phyloP scores from a whole-genome alignment of 1,284 basidiomycete species.

The Stygiomarasmius scandens region DNA sequence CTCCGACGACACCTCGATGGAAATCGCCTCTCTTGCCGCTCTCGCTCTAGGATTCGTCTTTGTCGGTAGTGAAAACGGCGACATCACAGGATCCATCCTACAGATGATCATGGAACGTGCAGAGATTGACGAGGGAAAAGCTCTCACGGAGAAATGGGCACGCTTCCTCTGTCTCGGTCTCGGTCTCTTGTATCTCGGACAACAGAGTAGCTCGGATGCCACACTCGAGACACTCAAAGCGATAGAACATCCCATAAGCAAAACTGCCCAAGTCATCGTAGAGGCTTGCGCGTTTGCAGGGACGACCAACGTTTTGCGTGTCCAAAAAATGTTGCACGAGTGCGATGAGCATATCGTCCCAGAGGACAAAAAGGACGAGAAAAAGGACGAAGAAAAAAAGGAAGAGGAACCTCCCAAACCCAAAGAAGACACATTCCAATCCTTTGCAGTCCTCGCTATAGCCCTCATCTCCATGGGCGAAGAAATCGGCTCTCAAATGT shows the following conservation, averaged over 20 bases:
- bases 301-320: conserved; percentile 93
- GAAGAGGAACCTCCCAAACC: conserved; percentile 56
- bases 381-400: conserved; percentile 56
- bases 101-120: conserved; percentile 93
- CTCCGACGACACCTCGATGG: conserved; percentile 86
- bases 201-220: conserved; percentile 91
- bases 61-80: conserved; percentile 94
- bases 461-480: conserved; percentile 98
- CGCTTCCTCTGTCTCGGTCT: conserved; percentile 90
- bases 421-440: conserved; percentile 85
- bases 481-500: conserved; percentile 98
- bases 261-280: conserved; percentile 90
- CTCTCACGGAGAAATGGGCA: conserved; percentile 91
- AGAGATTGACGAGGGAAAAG: conserved; percentile 67
- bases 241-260: conserved; percentile 91
- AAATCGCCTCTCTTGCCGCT: conserved; percentile 86
- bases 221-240: conserved; percentile 95
- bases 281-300: conserved; percentile 96
- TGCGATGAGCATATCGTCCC: conserved; percentile 90
- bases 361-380: conserved; percentile 55
- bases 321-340: conserved; percentile 92
- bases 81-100: conserved; percentile 87
- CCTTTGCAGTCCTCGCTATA: conserved; percentile 93
- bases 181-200: conserved; percentile 88
- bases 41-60: conserved; percentile 94